Evolutionary conservation across 345 rosid species (phyloP).

Genomic region (Hevea brasiliensis): DNA sequence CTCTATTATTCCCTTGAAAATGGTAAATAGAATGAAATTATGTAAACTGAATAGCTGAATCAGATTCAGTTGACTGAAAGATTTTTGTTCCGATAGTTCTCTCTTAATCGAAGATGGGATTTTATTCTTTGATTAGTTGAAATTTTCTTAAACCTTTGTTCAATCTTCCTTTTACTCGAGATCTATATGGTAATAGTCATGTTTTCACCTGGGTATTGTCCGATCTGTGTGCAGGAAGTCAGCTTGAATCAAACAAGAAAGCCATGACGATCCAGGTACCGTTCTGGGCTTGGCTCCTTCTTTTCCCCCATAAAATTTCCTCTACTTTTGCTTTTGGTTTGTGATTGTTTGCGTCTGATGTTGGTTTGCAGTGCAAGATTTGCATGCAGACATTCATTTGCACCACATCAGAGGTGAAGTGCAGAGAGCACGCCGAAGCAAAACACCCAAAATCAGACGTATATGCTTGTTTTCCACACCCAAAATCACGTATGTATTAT

Average conservation of each 20-base stretch:
- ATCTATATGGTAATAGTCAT: slow-evolving; percentile 4
- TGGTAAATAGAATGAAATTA: too few relatives aligned
- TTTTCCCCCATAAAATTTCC: too few relatives aligned
- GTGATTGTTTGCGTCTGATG: neutral
- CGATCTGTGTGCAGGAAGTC: slow-evolving; percentile 67
- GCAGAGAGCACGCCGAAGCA: slow-evolving; percentile 37
- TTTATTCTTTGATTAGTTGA: neutral
- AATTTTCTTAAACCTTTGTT: neutral
- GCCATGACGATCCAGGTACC: slow-evolving; percentile 90
- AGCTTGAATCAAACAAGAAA: slow-evolving; percentile 87
- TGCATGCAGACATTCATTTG: slow-evolving; percentile 39
- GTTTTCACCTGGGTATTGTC: slow-evolving; percentile 1
- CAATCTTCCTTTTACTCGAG: neutral
- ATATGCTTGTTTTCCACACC: slow-evolving; percentile 45
- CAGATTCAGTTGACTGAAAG: too few relatives aligned
- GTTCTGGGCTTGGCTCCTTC: neutral
- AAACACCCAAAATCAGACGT: slow-evolving; percentile 33
- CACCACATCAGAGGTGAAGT: slow-evolving; percentile 34
- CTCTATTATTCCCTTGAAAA: too few relatives aligned
- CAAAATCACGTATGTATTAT: too few relatives aligned
- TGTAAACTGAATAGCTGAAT: too few relatives aligned
- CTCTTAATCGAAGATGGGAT: neutral
- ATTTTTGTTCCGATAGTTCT: too few relatives aligned
- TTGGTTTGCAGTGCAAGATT: slow-evolving; percentile 35
- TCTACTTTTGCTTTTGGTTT: too few relatives aligned